These are phyloP conservation scores for Aspergillus haitiensis DNA, from an alignment of 495 filamentous ascomycete genomes.

Conservation along the genomic window DNA sequence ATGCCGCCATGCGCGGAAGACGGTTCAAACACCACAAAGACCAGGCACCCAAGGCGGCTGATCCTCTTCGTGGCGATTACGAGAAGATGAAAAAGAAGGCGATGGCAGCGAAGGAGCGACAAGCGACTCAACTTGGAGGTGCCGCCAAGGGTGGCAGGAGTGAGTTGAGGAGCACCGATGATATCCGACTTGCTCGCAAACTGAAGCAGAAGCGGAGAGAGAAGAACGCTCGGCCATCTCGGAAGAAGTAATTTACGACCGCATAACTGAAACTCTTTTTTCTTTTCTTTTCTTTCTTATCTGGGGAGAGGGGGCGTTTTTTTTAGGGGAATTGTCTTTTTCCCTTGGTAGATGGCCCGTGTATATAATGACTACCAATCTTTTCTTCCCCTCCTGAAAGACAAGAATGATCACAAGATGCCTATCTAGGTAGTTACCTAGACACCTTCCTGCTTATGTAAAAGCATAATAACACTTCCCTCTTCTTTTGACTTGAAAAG, in stretches of 20 bases:
- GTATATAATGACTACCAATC: background rate
- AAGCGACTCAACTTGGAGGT: slow-evolving; percentile 31
- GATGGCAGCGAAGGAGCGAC: slow-evolving; percentile 76
- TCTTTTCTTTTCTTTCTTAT: slow-evolving; percentile 17
- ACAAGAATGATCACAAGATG: no score
- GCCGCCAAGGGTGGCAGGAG: slow-evolving; percentile 68
- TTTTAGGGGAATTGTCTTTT: no score
- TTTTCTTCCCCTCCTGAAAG: no score
- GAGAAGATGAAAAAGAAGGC: slow-evolving; percentile 87
- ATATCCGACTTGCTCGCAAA: slow-evolving; percentile 79
- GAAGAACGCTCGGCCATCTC: slow-evolving; percentile 87
- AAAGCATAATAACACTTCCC: no score
- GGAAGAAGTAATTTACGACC: slow-evolving; percentile 45
- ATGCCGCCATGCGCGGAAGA: slow-evolving; percentile 37
- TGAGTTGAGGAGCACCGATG: slow-evolving; percentile 78
- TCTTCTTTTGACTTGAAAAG: no score
- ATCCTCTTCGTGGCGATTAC: slow-evolving; percentile 87
- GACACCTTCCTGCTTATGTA: no score
- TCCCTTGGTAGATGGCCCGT: background rate
- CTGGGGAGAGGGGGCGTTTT: background rate
- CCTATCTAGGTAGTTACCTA: no score
- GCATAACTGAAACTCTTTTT: background rate
- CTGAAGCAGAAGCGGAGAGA: slow-evolving; percentile 71
- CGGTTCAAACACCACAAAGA: slow-evolving; percentile 79
- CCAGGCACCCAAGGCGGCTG: slow-evolving; percentile 86